Percentiles rank a stretch among this genome's conserved stretches.
Evolutionary conservation across 2,329 filamentous ascomycete species (phyloP).

Genomic region (Talaromyces sp.): DNA sequence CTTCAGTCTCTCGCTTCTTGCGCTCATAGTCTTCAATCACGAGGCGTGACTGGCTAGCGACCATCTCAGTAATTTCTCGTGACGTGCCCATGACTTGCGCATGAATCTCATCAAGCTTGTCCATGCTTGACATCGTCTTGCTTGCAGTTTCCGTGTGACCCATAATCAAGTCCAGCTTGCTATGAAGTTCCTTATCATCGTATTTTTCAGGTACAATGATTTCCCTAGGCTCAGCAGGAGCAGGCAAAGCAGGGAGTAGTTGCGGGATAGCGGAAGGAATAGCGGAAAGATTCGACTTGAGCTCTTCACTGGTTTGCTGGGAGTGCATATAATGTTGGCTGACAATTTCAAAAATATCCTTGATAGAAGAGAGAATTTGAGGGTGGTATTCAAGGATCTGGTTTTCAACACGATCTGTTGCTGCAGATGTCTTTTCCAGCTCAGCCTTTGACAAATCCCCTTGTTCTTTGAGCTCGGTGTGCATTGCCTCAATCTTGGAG

Average conservation of each 20-base stretch:
- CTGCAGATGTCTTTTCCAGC: slow-evolving; percentile 66
- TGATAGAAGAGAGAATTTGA: slow-evolving; percentile 78
- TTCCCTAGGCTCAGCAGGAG: slow-evolving; percentile 28
- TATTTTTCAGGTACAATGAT: slow-evolving; percentile 52
- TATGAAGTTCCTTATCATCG: slow-evolving; percentile 54
- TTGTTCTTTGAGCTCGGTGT: slow-evolving; percentile 68
- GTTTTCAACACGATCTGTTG: slow-evolving; percentile 70
- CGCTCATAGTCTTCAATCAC: slow-evolving; percentile 73
- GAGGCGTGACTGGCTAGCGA: slow-evolving; percentile 68
- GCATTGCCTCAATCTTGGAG: slow-evolving; percentile 66
- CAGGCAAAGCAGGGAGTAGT: slow-evolving; percentile 49
- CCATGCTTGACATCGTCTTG: slow-evolving; percentile 69
- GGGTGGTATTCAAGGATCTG: slow-evolving; percentile 80
- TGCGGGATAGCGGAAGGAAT: slow-evolving; percentile 50
- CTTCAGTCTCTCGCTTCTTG: slow-evolving; percentile 72
- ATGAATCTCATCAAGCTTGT: slow-evolving; percentile 83
- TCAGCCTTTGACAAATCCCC: slow-evolving; percentile 80
- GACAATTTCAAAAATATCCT: slow-evolving; percentile 77
- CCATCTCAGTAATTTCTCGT: slow-evolving; percentile 75
- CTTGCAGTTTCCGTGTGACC: slow-evolving; percentile 52
- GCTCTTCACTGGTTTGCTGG: slow-evolving; percentile 60
- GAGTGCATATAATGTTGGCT: slow-evolving; percentile 86
- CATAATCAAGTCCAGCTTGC: slow-evolving; percentile 50
- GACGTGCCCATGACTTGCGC: slow-evolving; percentile 80
- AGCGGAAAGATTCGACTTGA: slow-evolving; percentile 51